A percentile compares a stretch with the other conserved stretches of the same genome.
These are phyloP conservation scores for Fusarium gaditjirri DNA, from an alignment of 2,329 filamentous ascomycete species.

Conservation along the genomic window DNA sequence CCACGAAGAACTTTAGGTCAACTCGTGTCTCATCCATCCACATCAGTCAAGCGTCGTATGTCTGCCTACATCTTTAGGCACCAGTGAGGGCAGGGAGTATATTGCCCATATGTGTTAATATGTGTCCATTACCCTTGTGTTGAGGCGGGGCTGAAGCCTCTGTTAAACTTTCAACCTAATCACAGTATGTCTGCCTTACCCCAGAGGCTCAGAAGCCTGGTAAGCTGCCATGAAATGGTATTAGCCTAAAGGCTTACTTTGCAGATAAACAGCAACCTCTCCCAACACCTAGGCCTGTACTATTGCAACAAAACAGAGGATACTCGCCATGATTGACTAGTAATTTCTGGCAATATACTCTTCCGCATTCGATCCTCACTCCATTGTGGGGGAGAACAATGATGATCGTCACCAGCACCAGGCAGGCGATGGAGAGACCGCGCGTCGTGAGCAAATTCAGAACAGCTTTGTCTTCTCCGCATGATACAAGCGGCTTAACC, in stretches of 20 bases:
- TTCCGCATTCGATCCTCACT: rapidly evolving
- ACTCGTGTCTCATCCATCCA: rapidly evolving
- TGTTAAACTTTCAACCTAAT: too few relatives aligned
- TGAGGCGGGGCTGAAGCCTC: too few relatives aligned
- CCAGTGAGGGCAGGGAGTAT: too few relatives aligned
- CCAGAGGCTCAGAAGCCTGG: rapidly evolving
- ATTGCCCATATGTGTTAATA: too few relatives aligned
- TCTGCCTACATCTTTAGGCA: too few relatives aligned
- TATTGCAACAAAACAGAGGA: rapidly evolving
- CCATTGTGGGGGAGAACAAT: rapidly evolving
- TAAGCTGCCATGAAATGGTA: background rate
- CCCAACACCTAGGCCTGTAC: rapidly evolving
- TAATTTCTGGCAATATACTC: background rate
- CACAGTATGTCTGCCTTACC: rapidly evolving
- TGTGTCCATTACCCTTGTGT: too few relatives aligned
- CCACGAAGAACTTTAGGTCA: background rate
- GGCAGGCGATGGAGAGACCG: rapidly evolving
- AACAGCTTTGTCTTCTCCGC: too few relatives aligned
- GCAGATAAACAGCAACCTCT: background rate
- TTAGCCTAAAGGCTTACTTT: background rate
- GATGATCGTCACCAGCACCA: background rate
- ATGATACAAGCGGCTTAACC: rapidly evolving
- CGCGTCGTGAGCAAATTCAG: background rate
- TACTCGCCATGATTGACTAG: rapidly evolving
- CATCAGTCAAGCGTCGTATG: rapidly evolving